phyloP scores from a whole-genome alignment of 148 eudicot species.

The Cornus florida region DNA sequence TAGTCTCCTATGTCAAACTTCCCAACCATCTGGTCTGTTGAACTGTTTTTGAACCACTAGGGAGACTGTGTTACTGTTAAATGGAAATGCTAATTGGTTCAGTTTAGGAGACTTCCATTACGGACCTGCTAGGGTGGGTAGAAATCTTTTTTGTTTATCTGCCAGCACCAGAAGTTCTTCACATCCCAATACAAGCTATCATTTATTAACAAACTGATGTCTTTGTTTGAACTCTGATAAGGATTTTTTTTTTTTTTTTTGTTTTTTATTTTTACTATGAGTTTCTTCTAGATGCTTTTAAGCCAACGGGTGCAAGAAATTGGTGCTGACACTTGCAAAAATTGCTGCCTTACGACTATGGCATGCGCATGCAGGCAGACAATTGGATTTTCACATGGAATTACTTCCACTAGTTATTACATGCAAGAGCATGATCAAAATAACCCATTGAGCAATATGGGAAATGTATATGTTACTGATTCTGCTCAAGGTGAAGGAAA shows the following conservation, averaged over 20 bases:
- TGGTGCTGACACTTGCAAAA: slow-evolving; percentile 89
- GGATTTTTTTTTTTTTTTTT: background rate
- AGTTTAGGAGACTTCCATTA: background rate
- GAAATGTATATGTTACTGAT: slow-evolving; percentile 65
- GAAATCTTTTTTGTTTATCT: background rate
- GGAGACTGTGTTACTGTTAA: background rate
- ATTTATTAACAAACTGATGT: background rate
- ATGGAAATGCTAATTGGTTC: background rate
- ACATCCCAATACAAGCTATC: background rate
- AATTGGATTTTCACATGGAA: slow-evolving; percentile 68
- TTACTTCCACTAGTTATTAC: slow-evolving; percentile 59
- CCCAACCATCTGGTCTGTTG: background rate
- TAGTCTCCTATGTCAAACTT: slow-evolving; percentile 5
- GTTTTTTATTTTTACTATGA: slow-evolving; percentile 5
- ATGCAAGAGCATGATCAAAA: slow-evolving; percentile 73
- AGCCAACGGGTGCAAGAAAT: slow-evolving; percentile 95
- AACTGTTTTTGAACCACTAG: background rate
- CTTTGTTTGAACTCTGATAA: background rate
- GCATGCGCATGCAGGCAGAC: slow-evolving; percentile 89
- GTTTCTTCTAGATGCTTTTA: slow-evolving; percentile 74
- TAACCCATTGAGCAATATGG: slow-evolving; percentile 48
- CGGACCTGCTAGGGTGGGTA: slow-evolving; percentile 6
- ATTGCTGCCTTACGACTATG: slow-evolving; percentile 74
- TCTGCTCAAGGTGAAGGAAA: slow-evolving; percentile 80
- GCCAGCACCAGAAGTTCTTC: slow-evolving; percentile 9